phyloP scores from a whole-genome alignment of 2,329 filamentous ascomycete genomes.

The Sordariomycetes sp. region DNA sequence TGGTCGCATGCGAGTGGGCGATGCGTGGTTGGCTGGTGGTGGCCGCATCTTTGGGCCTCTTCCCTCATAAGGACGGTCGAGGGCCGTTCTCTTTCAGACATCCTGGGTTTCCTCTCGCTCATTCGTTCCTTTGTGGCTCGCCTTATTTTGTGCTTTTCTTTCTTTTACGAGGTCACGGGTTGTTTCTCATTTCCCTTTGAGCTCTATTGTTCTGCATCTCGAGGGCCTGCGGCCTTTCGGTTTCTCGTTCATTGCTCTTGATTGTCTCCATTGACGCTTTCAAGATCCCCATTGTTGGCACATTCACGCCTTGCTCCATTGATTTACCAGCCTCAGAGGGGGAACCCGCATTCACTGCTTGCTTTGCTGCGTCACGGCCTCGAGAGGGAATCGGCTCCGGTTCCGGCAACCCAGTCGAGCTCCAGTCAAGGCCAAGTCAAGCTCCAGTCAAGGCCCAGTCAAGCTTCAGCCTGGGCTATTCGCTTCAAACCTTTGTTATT shows the following conservation, averaged over 20 bases:
- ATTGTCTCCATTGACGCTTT: too few relatives aligned
- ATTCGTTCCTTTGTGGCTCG: not conserved
- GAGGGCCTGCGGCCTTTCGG: not conserved
- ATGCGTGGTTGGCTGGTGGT: not conserved
- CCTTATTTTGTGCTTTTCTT: not conserved
- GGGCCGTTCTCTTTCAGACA: not conserved
- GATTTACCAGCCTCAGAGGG: too few relatives aligned
- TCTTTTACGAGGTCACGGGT: not conserved
- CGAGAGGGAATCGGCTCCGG: too few relatives aligned
- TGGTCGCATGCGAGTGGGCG: not conserved
- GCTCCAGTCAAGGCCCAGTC: too few relatives aligned
- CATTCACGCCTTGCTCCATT: too few relatives aligned
- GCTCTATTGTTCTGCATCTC: not conserved
- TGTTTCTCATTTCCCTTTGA: not conserved
- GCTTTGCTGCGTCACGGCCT: too few relatives aligned
- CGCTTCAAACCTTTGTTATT: not conserved
- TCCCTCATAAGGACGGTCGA: not conserved
- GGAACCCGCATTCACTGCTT: too few relatives aligned
- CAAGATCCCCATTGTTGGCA: too few relatives aligned
- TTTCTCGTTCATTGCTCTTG: not conserved
- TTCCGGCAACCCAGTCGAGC: too few relatives aligned
- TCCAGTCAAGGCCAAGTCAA: too few relatives aligned
- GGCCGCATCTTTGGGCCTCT: not conserved
- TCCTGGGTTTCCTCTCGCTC: constrained; percentile 4
- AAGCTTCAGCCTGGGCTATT: too few relatives aligned